These are phyloP conservation scores for Stagonosporopsis chrysanthemi DNA, from an alignment of 2,329 filamentous ascomycete genomes.

Conservation along the genomic window DNA sequence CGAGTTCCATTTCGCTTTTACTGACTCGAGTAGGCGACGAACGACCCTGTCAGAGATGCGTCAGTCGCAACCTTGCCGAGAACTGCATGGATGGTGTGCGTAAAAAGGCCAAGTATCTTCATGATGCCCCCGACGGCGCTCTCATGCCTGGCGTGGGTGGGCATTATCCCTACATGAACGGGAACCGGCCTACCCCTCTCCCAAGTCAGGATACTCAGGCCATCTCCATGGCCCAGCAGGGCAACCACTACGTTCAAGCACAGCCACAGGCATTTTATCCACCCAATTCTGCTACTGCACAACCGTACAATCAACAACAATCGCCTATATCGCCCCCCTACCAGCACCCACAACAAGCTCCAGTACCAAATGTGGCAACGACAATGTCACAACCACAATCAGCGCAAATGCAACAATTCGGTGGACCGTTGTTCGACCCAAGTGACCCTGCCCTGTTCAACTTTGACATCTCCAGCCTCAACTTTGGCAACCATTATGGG, in stretches of 20 bases:
- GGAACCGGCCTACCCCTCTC: constrained; percentile 54
- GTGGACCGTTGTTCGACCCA: constrained; percentile 77
- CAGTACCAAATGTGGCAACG: constrained; percentile 59
- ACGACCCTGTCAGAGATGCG: constrained; percentile 89
- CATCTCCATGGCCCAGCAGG: constrained; percentile 40
- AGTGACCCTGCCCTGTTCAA: constrained; percentile 94
- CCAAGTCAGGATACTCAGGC: constrained; percentile 36
- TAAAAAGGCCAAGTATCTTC: constrained; percentile 98
- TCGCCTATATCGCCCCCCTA: constrained; percentile 82
- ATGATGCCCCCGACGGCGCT: constrained; percentile 91
- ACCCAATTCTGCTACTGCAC: constrained; percentile 47
- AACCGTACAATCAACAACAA: constrained; percentile 70
- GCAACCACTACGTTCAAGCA: constrained; percentile 55
- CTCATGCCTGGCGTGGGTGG: constrained; percentile 83
- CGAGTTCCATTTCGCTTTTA: neutral
- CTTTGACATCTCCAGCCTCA: constrained; percentile 91
- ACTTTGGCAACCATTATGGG: constrained; percentile 95
- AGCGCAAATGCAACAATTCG: constrained; percentile 56
- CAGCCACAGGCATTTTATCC: constrained; percentile 52
- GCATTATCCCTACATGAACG: constrained; percentile 66
- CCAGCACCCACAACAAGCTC: constrained; percentile 58
- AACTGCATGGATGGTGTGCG: constrained; percentile 94
- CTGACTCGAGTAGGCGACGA: constrained; percentile 75
- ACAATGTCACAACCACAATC: constrained; percentile 50
- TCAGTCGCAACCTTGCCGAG: constrained; percentile 90